These are phyloP conservation scores for Puccinia coronata DNA, from an alignment of 1,284 basidiomycete genomes.

Conservation along the genomic window DNA sequence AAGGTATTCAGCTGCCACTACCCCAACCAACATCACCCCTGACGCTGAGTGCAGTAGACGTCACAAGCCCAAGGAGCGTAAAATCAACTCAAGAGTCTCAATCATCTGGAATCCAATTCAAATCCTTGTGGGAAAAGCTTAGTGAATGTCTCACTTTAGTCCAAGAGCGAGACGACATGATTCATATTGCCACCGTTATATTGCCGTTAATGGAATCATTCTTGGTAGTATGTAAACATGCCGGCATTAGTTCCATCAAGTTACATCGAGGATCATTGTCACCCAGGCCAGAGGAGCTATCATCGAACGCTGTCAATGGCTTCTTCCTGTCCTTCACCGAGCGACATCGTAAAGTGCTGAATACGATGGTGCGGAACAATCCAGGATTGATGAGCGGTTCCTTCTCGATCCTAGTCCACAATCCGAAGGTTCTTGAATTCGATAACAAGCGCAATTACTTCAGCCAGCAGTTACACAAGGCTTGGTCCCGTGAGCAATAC, in stretches of 20 bases:
- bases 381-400: no score
- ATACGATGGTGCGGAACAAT: no score
- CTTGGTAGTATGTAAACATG: slow-evolving; percentile 98
- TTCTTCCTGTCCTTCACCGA: slow-evolving; percentile 96
- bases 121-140: slow-evolving; percentile 80
- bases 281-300: slow-evolving; percentile 68
- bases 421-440: slow-evolving; percentile 95
- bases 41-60: slow-evolving; percentile 53
- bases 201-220: slow-evolving; percentile 88
- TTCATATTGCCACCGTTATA: slow-evolving; percentile 84
- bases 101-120: slow-evolving; percentile 78
- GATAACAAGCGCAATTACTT: no score
- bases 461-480: slow-evolving; percentile 96
- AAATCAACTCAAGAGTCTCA: slow-evolving; percentile 56
- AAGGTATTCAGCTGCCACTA: slow-evolving; percentile 54
- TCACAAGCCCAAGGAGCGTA: slow-evolving; percentile 56
- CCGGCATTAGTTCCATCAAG: slow-evolving; percentile 60
- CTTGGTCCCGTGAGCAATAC: slow-evolving; percentile 72
- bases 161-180: slow-evolving; percentile 76
- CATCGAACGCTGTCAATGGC: slow-evolving; percentile 69
- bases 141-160: slow-evolving; percentile 80
- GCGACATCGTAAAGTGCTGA: slow-evolving; percentile 88
- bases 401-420: slow-evolving; percentile 92
- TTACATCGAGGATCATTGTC: slow-evolving; percentile 61
- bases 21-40: no score